Evolutionary conservation across 257 asterid species (phyloP).

Genomic region (Salvia rosmarinus): DNA sequence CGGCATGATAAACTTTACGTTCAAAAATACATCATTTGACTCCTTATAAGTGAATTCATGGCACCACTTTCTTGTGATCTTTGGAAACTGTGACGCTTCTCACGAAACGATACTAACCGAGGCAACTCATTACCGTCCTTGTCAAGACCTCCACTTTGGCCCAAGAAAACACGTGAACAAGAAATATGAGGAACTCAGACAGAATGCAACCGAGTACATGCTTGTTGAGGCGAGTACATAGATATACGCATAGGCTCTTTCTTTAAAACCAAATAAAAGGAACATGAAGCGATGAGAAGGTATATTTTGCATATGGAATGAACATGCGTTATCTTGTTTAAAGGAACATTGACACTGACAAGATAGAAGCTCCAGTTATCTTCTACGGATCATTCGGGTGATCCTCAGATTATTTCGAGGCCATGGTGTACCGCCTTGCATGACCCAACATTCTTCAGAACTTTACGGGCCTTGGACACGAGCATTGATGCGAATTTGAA

Average conservation of each 20-base stretch:
- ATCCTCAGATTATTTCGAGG: conserved; percentile 77
- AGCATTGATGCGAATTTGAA: neutral
- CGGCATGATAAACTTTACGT: conserved; percentile 16
- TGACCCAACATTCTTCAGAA: neutral
- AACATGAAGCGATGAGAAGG: neutral
- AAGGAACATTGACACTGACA: conserved; percentile 15
- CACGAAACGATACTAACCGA: conserved; percentile 93
- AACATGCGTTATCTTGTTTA: conserved; percentile 5
- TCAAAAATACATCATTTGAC: conserved; percentile 21
- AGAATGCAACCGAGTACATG: conserved; percentile 10
- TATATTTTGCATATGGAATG: neutral
- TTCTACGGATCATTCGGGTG: neutral
- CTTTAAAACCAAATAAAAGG: neutral
- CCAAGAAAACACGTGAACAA: neutral
- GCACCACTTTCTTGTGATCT: conserved; percentile 98
- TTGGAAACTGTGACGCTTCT: conserved; percentile 95
- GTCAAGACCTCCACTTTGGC: conserved; percentile 93
- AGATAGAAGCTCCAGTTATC: conserved; percentile 14
- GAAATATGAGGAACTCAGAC: conserved; percentile 17
- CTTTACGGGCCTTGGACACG: neutral
- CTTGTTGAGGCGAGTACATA: conserved; percentile 18
- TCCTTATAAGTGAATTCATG: conserved; percentile 92
- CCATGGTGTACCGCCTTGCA: neutral
- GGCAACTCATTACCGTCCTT: conserved; percentile 94
- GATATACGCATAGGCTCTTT: conserved; percentile 14